Conservation (phyloP, 257 asterid genomes). For the Nicotiana attenuata region DNA sequence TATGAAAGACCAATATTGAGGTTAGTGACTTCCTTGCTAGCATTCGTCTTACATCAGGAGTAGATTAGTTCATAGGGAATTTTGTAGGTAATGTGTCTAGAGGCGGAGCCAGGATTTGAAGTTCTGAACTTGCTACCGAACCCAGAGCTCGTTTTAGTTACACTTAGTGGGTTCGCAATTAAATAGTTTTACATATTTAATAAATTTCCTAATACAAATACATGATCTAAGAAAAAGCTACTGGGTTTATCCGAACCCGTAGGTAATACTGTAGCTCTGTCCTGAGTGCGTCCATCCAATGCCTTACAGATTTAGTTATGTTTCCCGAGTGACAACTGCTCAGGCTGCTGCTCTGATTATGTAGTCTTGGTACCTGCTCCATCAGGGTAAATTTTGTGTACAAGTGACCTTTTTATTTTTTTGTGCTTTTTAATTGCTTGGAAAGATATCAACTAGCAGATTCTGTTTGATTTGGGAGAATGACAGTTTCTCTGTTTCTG, state of each 20-base stretch:
- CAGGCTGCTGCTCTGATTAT: background rate
- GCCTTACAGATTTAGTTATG: background rate
- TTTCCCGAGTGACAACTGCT: background rate
- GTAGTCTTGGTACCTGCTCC: background rate
- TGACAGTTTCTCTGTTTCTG: background rate
- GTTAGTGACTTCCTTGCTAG: background rate
- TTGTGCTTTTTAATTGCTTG: background rate
- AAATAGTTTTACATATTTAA: too few relatives aligned
- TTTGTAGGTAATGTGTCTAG: background rate
- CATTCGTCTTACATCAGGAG: background rate
- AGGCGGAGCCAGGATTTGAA: too few relatives aligned
- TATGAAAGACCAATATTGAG: background rate
- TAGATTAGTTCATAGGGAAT: background rate
- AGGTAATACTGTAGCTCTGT: too few relatives aligned
- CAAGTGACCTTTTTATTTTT: background rate
- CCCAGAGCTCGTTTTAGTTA: too few relatives aligned
- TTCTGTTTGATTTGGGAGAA: background rate
- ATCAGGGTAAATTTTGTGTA: background rate
- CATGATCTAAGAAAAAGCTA: too few relatives aligned
- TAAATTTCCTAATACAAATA: too few relatives aligned
- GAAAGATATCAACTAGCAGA: background rate
- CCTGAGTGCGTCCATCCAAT: background rate
- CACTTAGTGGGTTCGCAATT: too few relatives aligned
- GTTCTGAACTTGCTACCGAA: too few relatives aligned
- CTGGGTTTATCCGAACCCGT: too few relatives aligned